These are phyloP conservation scores for Venturia aucupariae DNA, from an alignment of 2,329 filamentous ascomycete species.

Conservation along the genomic window DNA sequence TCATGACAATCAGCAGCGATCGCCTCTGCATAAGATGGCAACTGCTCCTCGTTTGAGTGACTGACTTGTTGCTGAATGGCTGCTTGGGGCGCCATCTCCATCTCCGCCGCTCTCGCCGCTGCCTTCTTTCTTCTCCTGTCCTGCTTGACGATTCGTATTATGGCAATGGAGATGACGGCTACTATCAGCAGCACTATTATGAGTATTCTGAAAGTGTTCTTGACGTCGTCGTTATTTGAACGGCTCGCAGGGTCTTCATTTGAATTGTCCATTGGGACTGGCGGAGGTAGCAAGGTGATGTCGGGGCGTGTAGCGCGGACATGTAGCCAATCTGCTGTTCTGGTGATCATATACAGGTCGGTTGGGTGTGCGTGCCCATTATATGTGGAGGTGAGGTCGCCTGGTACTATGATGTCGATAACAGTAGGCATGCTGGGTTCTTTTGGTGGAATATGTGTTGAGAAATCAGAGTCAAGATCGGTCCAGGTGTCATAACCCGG, in stretches of 20 bases:
- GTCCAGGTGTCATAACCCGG: background rate
- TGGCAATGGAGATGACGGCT: background rate
- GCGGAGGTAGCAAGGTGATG: background rate
- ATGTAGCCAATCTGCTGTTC: background rate
- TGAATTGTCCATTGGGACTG: background rate
- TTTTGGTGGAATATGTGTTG: background rate
- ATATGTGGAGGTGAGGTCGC: background rate
- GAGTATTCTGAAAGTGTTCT: background rate
- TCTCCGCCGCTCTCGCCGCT: background rate
- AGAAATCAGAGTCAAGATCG: background rate
- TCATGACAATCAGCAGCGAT: background rate
- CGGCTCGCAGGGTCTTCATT: background rate
- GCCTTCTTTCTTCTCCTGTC: background rate
- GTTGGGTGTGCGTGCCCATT: background rate
- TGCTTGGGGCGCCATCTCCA: background rate
- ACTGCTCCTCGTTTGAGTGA: conserved; percentile 21
- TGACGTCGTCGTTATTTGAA: background rate
- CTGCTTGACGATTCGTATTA: background rate
- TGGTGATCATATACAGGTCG: background rate
- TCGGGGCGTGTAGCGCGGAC: background rate
- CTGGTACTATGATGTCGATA: background rate
- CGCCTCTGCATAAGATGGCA: conserved; percentile 16
- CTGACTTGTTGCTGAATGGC: background rate
- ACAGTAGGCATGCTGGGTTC: background rate
- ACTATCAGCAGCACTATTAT: background rate